Percentiles rank a stretch among this genome's conserved stretches.
These are phyloP conservation scores for Echinochloa phyllopogon DNA, from an alignment of 176 grass and related monocot genomes.

Conservation along the genomic window DNA sequence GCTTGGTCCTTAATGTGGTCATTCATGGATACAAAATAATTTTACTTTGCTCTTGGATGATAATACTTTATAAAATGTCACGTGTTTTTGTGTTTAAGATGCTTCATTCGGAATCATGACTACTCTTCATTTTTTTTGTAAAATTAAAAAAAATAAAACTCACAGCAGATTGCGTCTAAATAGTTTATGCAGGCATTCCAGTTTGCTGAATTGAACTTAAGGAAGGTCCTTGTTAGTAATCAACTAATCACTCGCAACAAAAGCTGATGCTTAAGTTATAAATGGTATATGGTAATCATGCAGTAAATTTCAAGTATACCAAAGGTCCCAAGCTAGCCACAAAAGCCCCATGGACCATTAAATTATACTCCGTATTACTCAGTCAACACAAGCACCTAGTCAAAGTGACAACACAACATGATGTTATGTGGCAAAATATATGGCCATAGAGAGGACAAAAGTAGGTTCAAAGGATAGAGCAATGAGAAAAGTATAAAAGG, in stretches of 20 bases:
- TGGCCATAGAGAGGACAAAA: constrained; percentile 35
- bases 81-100: neutral
- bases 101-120: neutral
- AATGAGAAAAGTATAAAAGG: constrained; percentile 32
- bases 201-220: constrained; percentile 13
- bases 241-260: neutral
- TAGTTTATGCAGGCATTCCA: constrained; percentile 16
- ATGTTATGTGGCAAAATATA: constrained; percentile 4
- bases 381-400: constrained; percentile 18
- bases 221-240: constrained; percentile 1
- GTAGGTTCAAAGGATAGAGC: constrained; percentile 29
- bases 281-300: neutral
- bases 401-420: constrained; percentile 25
- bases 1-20: constrained; percentile 8
- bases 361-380: neutral
- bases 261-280: constrained; percentile 14
- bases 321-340: neutral
- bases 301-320: neutral
- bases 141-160: neutral
- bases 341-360: neutral
- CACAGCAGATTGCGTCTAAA: constrained; percentile 11
- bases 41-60: neutral
- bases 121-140: neutral
- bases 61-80: neutral
- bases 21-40: constrained; percentile 15